Conservation (phyloP, 495 filamentous ascomycete species). For the Talaromyces proteolyticus region DNA sequence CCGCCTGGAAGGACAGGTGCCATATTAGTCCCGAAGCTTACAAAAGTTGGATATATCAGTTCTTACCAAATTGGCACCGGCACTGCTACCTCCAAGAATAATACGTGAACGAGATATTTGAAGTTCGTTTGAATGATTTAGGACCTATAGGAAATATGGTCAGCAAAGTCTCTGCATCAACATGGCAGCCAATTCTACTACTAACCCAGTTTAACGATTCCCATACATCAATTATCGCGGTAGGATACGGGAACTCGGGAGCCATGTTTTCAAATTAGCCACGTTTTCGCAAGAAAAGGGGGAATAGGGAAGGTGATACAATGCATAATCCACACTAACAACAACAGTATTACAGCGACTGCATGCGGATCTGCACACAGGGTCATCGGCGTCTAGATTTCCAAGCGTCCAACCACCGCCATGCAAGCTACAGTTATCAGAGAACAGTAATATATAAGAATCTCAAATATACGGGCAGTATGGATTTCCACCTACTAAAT, state of each 20-base stretch:
- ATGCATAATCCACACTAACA: slow-evolving; percentile 2
- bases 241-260: slow-evolving; percentile 1
- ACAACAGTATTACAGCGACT: not conserved
- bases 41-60: not conserved
- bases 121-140: slow-evolving; percentile 17
- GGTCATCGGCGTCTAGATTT: not conserved
- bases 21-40: not conserved
- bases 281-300: not conserved
- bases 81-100: slow-evolving; percentile 45
- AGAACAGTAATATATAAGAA: not conserved
- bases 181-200: not conserved
- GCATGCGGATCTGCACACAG: slow-evolving; percentile 1
- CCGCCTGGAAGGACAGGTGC: not conserved
- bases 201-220: slow-evolving; percentile 5
- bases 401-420: slow-evolving; percentile 2
- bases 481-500: slow-evolving; percentile 2
- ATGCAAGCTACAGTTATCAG: not conserved
- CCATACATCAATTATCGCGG: slow-evolving; percentile 1
- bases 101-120: slow-evolving; percentile 36
- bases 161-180: not conserved
- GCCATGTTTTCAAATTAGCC: not conserved
- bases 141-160: not conserved
- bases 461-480: too few species aligned
- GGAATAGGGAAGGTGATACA: not conserved
- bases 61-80: slow-evolving; percentile 34